These are phyloP conservation scores for Aspergillus novofumigatus DNA, from an alignment of 2,329 filamentous ascomycete species.

Conservation along the genomic window DNA sequence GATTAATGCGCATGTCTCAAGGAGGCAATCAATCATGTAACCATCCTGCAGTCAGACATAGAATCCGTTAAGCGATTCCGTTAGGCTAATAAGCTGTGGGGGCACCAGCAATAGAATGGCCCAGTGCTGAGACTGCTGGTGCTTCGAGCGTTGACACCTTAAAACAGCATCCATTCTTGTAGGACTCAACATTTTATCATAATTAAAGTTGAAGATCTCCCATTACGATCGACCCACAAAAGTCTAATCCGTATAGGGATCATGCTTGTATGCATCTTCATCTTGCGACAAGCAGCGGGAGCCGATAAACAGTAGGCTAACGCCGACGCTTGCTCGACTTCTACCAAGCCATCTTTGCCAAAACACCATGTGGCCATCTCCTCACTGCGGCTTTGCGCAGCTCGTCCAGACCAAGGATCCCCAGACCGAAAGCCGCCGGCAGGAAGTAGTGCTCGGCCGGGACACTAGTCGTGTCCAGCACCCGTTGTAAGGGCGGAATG, in stretches of 20 bases:
- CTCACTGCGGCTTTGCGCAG: conserved; percentile 60
- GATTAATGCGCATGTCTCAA: background rate
- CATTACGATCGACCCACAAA: background rate
- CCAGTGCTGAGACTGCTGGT: no score
- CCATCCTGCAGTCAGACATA: background rate
- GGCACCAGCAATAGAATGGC: no score
- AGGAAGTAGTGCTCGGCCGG: conserved; percentile 74
- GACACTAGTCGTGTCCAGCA: conserved; percentile 59
- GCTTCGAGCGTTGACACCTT: no score
- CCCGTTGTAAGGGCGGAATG: conserved; percentile 59
- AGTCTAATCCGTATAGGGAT: background rate
- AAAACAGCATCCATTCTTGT: background rate
- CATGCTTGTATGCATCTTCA: background rate
- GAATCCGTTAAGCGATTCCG: no score
- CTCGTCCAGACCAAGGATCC: conserved; percentile 63
- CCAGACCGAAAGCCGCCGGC: conserved; percentile 67
- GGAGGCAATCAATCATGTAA: background rate
- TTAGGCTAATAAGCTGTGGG: background rate
- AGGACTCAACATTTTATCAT: background rate
- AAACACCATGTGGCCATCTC: conserved; percentile 52
- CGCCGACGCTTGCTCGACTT: no score
- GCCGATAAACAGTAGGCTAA: background rate
- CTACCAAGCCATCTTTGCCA: conserved; percentile 64
- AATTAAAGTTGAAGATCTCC: background rate
- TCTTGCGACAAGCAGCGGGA: background rate